Evolutionary conservation across 768 basidiomycete species (phyloP).

Genomic region (Agaricus subrufescens): DNA sequence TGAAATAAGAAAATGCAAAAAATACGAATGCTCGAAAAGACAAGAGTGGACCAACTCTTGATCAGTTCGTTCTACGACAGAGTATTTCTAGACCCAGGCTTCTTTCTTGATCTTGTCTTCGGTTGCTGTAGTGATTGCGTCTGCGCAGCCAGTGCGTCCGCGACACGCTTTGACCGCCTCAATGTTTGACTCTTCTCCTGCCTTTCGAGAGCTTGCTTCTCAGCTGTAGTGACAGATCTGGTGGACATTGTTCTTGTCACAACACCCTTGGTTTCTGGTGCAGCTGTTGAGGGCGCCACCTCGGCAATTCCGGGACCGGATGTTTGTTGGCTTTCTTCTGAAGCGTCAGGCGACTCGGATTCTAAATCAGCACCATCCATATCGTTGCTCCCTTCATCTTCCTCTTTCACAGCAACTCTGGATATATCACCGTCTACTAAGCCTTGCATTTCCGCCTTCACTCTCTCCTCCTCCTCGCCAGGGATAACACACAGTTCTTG

Average conservation of each 20-base stretch:
- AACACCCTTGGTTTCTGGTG: background rate
- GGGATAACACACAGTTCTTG: slow-evolving; percentile 55
- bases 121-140: slow-evolving; percentile 33
- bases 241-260: background rate
- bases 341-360: background rate
- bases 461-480: slow-evolving; percentile 20
- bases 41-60: background rate
- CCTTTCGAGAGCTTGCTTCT: slow-evolving; percentile 3
- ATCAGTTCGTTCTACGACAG: slow-evolving; percentile 23
- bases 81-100: slow-evolving; percentile 36
- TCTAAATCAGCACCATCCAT: background rate
- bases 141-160: slow-evolving; percentile 49
- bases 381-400: background rate
- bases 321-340: background rate
- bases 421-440: slow-evolving; percentile 8
- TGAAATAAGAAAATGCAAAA: background rate
- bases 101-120: slow-evolving; percentile 16
- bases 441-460: slow-evolving; percentile 10
- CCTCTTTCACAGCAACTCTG: background rate
- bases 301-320: background rate
- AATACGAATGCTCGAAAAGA: background rate
- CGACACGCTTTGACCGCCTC: slow-evolving; percentile 66
- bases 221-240: slow-evolving; percentile 1
- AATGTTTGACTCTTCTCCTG: slow-evolving; percentile 27
- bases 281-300: background rate